phyloP scores from a whole-genome alignment of 1,284 basidiomycete genomes.

The Tylopilus sp. region DNA sequence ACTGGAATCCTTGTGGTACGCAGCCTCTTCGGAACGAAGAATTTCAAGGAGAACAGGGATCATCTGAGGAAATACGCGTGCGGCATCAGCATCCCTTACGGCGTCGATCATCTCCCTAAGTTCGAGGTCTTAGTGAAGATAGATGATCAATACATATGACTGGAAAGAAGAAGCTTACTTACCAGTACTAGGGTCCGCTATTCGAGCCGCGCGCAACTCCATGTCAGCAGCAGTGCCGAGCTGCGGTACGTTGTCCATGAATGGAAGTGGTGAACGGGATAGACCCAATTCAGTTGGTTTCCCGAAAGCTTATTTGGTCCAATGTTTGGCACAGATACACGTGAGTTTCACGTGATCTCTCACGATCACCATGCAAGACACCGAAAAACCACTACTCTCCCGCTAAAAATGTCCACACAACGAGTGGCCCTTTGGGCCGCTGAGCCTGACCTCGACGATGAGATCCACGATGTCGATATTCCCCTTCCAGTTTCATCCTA shows the following conservation, averaged over 20 bases:
- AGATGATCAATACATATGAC: conserved; percentile 5
- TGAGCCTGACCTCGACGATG: conserved; percentile 80
- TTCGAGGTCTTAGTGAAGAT: conserved; percentile 65
- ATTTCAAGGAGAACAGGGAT: conserved; percentile 87
- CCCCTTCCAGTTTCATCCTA: conserved; percentile 75
- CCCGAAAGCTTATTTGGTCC: conserved; percentile 30
- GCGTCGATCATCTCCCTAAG: conserved; percentile 91
- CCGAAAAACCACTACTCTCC: background rate
- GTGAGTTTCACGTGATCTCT: conserved; percentile 41
- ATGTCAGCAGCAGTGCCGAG: conserved; percentile 68
- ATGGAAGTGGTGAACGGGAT: conserved; percentile 15
- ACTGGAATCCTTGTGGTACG: conserved; percentile 84
- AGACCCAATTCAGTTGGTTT: background rate
- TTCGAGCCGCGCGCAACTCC: conserved; percentile 74
- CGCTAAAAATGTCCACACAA: conserved; percentile 52
- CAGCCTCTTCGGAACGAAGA: conserved; percentile 81
- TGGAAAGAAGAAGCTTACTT: conserved; percentile 5
- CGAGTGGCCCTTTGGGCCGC: conserved; percentile 75
- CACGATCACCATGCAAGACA: too few relatives aligned
- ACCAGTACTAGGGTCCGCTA: conserved; percentile 80
- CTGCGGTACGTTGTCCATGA: conserved; percentile 58
- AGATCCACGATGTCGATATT: conserved; percentile 77
- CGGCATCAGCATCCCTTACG: conserved; percentile 84
- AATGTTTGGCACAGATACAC: conserved; percentile 42
- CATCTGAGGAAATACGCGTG: conserved; percentile 75